Evolutionary conservation across 306 rosid genomes (phyloP).

Genomic region (Nissolia schottii): DNA sequence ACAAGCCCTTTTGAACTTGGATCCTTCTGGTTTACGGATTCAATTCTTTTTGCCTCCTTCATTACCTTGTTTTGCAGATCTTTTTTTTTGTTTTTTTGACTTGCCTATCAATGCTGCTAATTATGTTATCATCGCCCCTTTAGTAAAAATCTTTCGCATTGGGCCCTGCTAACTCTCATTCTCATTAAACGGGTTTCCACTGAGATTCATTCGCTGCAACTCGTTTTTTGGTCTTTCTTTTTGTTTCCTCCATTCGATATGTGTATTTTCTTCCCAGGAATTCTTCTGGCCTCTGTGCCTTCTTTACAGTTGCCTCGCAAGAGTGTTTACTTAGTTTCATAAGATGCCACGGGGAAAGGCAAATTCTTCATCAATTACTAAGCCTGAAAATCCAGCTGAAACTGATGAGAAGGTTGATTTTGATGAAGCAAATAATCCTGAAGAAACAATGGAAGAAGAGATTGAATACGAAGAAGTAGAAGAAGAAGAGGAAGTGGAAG

Average conservation of each 20-base stretch:
- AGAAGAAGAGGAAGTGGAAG: conserved; percentile 79
- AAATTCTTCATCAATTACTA: conserved; percentile 60
- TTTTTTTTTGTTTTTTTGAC: conserved; percentile 26
- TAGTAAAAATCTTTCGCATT: conserved; percentile 39
- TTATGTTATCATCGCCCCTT: conserved; percentile 51
- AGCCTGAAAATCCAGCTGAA: conserved; percentile 66
- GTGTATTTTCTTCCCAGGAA: conserved; percentile 90
- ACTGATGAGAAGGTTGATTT: conserved; percentile 72
- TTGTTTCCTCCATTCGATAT: conserved; percentile 79
- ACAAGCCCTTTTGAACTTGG: conserved; percentile 34
- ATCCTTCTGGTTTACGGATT: conserved; percentile 43
- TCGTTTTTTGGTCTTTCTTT: conserved; percentile 72
- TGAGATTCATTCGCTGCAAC: conserved; percentile 54
- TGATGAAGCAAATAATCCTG: conserved; percentile 68
- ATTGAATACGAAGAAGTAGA: conserved; percentile 89
- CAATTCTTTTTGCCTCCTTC: conserved; percentile 47
- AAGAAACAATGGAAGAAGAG: conserved; percentile 79
- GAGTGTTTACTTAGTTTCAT: conserved; percentile 64
- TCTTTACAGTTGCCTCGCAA: conserved; percentile 94
- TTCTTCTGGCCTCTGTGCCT: conserved; percentile 98
- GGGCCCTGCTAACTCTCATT: conserved; percentile 45
- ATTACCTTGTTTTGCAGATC: conserved; percentile 38
- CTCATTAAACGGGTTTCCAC: conserved; percentile 52
- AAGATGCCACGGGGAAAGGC: conserved; percentile 79
- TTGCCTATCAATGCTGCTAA: conserved; percentile 46